Conservation (phyloP, 805 yeast genomes). For the Barnettozyma siamensis region DNA sequence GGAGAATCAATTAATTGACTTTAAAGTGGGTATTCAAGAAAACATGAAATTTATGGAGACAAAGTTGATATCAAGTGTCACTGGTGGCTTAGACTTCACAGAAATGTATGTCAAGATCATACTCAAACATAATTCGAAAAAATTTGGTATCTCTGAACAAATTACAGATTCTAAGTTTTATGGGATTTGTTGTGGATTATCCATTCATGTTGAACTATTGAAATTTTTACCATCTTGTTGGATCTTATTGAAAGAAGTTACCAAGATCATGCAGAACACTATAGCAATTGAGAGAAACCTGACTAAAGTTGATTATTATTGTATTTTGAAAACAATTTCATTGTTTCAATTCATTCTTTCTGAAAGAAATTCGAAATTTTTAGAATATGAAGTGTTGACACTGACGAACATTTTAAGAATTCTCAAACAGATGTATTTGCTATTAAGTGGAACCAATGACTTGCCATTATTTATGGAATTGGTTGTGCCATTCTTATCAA, state of each 20-base stretch:
- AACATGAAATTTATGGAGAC: slow-evolving; percentile 13
- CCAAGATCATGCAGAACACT: slow-evolving; percentile 6
- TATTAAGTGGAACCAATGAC: slow-evolving; percentile 19
- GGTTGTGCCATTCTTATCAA: slow-evolving; percentile 10
- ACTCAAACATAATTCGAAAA: slow-evolving; percentile 5
- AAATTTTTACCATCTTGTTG: slow-evolving; percentile 14
- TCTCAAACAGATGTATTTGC: slow-evolving; percentile 3
- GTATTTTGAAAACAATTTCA: slow-evolving; percentile 14
- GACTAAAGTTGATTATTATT: slow-evolving; percentile 13
- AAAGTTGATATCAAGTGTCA: slow-evolving; percentile 6
- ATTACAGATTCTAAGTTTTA: slow-evolving; percentile 16
- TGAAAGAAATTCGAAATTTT: slow-evolving; percentile 14
- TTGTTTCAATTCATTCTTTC: slow-evolving; percentile 13
- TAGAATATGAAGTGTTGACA: slow-evolving; percentile 13
- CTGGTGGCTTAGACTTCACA: slow-evolving; percentile 5
- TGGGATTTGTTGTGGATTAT: slow-evolving; percentile 16
- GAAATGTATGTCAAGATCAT: slow-evolving; percentile 5
- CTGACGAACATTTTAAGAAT: slow-evolving; percentile 12
- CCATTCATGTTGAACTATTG: slow-evolving; percentile 15
- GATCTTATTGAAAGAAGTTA: slow-evolving; percentile 14
- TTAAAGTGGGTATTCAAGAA: slow-evolving; percentile 14
- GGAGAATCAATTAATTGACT: slow-evolving; percentile 9
- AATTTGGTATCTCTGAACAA: slow-evolving; percentile 5
- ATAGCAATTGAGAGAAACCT: slow-evolving; percentile 14
- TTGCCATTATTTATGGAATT: slow-evolving; percentile 8